phyloP scores from a whole-genome alignment of 352 stramenopile genomes.

The Phytophthora sojae region DNA sequence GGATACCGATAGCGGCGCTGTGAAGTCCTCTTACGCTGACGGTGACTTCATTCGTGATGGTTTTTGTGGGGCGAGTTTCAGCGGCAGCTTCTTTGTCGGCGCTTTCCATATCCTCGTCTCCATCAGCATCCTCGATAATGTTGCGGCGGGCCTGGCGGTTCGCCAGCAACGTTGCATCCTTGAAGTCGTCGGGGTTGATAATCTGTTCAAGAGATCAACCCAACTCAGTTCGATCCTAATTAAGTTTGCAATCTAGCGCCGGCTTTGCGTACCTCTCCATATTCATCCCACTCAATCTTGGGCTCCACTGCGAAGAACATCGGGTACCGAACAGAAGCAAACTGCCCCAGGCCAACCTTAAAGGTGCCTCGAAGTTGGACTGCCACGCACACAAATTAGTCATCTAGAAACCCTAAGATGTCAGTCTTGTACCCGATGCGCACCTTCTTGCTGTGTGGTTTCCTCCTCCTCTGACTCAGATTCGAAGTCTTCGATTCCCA shows the following conservation, averaged over 20 bases:
- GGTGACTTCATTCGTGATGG: constrained; percentile 70
- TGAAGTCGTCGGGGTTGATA: constrained; percentile 86
- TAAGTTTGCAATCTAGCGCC: no score
- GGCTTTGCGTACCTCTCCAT: constrained; percentile 66
- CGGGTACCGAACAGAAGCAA: constrained; percentile 83
- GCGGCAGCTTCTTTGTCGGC: constrained; percentile 60
- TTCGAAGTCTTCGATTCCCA: constrained; percentile 91
- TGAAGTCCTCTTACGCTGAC: constrained; percentile 53
- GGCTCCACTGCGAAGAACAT: constrained; percentile 90
- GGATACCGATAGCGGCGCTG: background rate
- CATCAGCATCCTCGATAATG: constrained; percentile 64
- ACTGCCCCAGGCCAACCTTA: constrained; percentile 86
- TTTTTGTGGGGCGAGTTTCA: constrained; percentile 85
- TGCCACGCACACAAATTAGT: constrained; percentile 18
- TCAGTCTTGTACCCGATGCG: background rate
- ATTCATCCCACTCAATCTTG: constrained; percentile 92
- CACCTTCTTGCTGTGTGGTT: constrained; percentile 66
- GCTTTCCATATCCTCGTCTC: constrained; percentile 78
- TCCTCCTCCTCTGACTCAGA: constrained; percentile 83
- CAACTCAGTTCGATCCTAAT: background rate
- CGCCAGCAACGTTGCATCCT: constrained; percentile 70
- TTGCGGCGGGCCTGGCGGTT: constrained; percentile 74
- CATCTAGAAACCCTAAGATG: background rate
- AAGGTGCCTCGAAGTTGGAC: constrained; percentile 88
- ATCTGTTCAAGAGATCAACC: constrained; percentile 41